Evolutionary conservation across 805 yeast species (phyloP).

Genomic region (Lipomyces kockii): DNA sequence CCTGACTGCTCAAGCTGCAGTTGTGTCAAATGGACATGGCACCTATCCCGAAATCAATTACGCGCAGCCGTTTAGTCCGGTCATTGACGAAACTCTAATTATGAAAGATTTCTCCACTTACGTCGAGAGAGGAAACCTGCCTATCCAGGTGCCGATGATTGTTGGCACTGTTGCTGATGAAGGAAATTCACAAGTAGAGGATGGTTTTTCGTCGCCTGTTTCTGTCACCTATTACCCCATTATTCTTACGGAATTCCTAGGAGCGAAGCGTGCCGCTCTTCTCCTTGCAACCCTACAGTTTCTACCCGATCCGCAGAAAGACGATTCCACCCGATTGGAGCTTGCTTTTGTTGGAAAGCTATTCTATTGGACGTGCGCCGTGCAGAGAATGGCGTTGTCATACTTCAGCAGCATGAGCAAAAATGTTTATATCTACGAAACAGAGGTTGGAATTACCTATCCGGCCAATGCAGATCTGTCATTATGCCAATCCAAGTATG

Average conservation of each 20-base stretch:
- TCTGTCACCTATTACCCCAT: slow-evolving; percentile 11
- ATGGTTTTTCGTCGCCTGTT: slow-evolving; percentile 16
- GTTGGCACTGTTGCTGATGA: slow-evolving; percentile 41
- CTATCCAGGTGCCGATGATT: slow-evolving; percentile 38
- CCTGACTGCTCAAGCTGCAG: slow-evolving; percentile 23
- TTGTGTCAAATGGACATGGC: slow-evolving; percentile 13
- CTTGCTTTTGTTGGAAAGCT: slow-evolving; percentile 34
- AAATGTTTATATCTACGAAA: slow-evolving; percentile 38
- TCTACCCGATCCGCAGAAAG: slow-evolving; percentile 6
- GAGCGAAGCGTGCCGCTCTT: slow-evolving; percentile 20
- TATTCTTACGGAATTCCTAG: slow-evolving; percentile 21
- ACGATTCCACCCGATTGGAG: slow-evolving; percentile 25
- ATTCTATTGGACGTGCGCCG: slow-evolving; percentile 41
- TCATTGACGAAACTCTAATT: slow-evolving; percentile 37
- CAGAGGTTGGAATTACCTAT: slow-evolving; percentile 41
- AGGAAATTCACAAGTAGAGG: slow-evolving; percentile 37
- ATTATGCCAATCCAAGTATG: slow-evolving; percentile 37
- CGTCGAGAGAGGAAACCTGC: slow-evolving; percentile 25
- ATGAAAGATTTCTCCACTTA: slow-evolving; percentile 32
- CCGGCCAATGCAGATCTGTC: slow-evolving; percentile 29
- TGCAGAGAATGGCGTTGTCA: slow-evolving; percentile 26
- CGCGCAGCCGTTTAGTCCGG: slow-evolving; percentile 41
- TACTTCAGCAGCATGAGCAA: slow-evolving; percentile 4
- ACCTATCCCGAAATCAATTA: slow-evolving; percentile 25
- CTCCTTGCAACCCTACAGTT: slow-evolving; percentile 21